A percentile compares a stretch with the other conserved stretches of the same genome.
Evolutionary conservation across 2,329 filamentous ascomycete genomes (phyloP).

Genomic region (Fusarium ramigenum): DNA sequence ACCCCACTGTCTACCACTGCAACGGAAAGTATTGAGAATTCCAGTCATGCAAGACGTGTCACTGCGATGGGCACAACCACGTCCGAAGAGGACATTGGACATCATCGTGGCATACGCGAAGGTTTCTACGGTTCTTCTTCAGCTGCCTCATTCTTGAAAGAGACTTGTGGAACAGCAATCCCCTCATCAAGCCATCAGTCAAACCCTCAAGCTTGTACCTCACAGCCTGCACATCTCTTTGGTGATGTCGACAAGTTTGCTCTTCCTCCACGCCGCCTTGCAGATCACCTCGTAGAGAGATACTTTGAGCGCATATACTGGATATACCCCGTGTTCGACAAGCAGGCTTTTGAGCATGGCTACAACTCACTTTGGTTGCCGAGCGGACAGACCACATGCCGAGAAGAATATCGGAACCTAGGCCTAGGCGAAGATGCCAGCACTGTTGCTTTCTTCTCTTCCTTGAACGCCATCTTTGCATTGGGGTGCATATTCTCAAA

Average conservation of each 20-base stretch:
- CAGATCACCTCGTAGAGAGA: neutral
- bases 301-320: neutral
- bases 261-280: neutral
- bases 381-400: neutral
- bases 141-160: neutral
- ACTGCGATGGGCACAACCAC: neutral
- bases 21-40: neutral
- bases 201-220: neutral
- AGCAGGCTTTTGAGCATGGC: neutral
- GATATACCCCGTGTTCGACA: neutral
- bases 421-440: neutral
- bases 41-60: neutral
- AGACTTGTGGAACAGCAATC: neutral
- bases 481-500: neutral
- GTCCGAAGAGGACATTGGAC: neutral
- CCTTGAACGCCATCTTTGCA: neutral
- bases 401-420: neutral
- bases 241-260: neutral
- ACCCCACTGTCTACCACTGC: neutral
- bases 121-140: neutral
- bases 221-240: neutral
- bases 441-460: neutral
- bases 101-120: neutral
- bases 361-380: neutral
- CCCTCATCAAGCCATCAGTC: rapidly evolving